phyloP scores from a whole-genome alignment of 768 basidiomycete species.

The Harrya chromipes region DNA sequence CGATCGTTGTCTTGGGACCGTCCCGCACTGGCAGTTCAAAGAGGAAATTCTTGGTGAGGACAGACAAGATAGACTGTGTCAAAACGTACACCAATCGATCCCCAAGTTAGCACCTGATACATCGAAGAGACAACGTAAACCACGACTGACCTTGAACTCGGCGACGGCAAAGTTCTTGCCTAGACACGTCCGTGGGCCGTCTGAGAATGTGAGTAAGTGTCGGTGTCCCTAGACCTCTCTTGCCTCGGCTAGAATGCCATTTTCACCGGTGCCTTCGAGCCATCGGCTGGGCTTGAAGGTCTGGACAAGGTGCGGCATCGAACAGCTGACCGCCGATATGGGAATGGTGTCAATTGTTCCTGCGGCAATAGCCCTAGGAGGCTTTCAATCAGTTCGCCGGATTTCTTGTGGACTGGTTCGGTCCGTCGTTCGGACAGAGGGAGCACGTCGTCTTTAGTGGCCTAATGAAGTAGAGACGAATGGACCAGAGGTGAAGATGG shows the following conservation, averaged over 20 bases:
- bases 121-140: too few relatives aligned
- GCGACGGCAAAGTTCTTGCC: constrained; percentile 48
- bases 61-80: constrained; percentile 41
- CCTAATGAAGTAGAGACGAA: constrained; percentile 25
- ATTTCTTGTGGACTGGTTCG: constrained; percentile 40
- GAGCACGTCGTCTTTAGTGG: constrained; percentile 52
- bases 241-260: constrained; percentile 27
- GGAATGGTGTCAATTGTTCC: constrained; percentile 44
- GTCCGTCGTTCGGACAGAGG: too few relatives aligned
- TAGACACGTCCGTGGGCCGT: constrained; percentile 49
- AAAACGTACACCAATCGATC: too few relatives aligned
- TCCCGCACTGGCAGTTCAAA: constrained; percentile 33
- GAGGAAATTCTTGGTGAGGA: constrained; percentile 42
- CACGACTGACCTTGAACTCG: constrained; percentile 31
- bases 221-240: constrained; percentile 47
- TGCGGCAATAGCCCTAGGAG: constrained; percentile 45
- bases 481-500: background rate
- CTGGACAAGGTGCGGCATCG: constrained; percentile 46
- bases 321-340: constrained; percentile 46
- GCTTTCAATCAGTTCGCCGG: constrained; percentile 38
- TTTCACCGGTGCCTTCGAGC: constrained; percentile 36
- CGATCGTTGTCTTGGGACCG: constrained; percentile 31
- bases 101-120: too few relatives aligned
- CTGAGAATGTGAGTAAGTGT: constrained; percentile 49
- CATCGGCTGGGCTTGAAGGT: constrained; percentile 63